Evolutionary conservation across 2,329 filamentous ascomycete species (phyloP).

Genomic region (Fusarium austroafricanum): DNA sequence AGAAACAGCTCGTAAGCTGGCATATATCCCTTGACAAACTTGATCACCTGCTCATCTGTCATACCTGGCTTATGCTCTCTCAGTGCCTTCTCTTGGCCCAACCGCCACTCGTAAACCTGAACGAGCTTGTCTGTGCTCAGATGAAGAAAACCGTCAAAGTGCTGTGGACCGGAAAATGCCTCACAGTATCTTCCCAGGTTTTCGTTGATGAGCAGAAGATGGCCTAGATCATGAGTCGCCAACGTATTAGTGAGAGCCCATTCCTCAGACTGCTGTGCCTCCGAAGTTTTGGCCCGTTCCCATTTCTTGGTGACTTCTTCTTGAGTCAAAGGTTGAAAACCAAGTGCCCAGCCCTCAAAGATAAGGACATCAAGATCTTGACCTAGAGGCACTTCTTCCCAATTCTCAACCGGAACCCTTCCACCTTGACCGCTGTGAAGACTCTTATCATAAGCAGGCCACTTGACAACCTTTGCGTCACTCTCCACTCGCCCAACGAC

Average conservation of each 20-base stretch:
- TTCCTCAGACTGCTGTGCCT: slow-evolving; percentile 6
- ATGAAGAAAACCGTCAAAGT: slow-evolving; percentile 41
- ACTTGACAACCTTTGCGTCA: slow-evolving; percentile 13
- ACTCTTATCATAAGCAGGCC: slow-evolving; percentile 44
- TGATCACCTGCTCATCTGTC: slow-evolving; percentile 40
- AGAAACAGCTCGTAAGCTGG: slow-evolving; percentile 43
- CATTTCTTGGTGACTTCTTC: slow-evolving; percentile 32
- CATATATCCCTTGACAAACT: slow-evolving; percentile 45
- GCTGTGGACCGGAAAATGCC: slow-evolving; percentile 30
- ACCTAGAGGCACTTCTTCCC: slow-evolving; percentile 28
- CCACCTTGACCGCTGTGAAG: slow-evolving; percentile 37
- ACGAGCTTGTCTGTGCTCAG: slow-evolving; percentile 39
- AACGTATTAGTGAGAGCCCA: slow-evolving; percentile 25
- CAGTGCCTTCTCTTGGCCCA: slow-evolving; percentile 36
- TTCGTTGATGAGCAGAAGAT: slow-evolving; percentile 39
- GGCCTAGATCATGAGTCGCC: slow-evolving; percentile 28
- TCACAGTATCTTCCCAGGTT: slow-evolving; percentile 40
- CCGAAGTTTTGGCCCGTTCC: slow-evolving; percentile 19
- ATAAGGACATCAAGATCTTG: slow-evolving; percentile 39
- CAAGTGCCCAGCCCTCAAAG: slow-evolving; percentile 45
- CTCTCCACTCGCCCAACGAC: not conserved
- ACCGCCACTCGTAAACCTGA: slow-evolving; percentile 42
- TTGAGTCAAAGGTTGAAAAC: slow-evolving; percentile 30
- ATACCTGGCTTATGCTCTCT: slow-evolving; percentile 38
- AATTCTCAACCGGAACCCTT: slow-evolving; percentile 27